These are phyloP conservation scores for Phytophthora sp. DNA, from an alignment of 352 stramenopile species.

Conservation along the genomic window DNA sequence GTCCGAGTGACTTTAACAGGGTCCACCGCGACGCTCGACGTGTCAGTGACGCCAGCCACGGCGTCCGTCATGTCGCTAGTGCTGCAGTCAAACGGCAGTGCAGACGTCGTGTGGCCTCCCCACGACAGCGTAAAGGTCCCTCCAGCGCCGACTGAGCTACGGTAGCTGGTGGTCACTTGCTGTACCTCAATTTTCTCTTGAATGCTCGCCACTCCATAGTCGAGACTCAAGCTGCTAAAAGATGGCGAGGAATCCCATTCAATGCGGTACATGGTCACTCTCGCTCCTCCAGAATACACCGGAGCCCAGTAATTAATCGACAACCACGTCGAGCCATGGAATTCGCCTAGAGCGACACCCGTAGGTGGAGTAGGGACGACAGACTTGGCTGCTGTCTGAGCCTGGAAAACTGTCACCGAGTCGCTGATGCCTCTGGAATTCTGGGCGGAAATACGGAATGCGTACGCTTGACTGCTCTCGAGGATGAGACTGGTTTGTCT, in stretches of 20 bases:
- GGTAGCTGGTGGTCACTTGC: conserved; percentile 74
- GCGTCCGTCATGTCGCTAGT: conserved; percentile 73
- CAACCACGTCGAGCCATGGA: conserved; percentile 77
- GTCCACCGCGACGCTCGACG: conserved; percentile 69
- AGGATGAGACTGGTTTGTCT: conserved; percentile 63
- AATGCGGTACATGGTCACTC: conserved; percentile 92
- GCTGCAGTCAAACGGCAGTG: conserved; percentile 76
- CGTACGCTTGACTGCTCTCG: conserved; percentile 52
- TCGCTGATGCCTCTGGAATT: conserved; percentile 69
- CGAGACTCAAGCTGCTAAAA: conserved; percentile 82
- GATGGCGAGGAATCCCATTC: conserved; percentile 89
- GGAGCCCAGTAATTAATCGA: conserved; percentile 84
- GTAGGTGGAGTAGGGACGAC: conserved; percentile 77
- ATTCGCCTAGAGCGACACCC: conserved; percentile 79
- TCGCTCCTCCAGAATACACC: conserved; percentile 86
- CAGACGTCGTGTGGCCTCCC: conserved; percentile 78
- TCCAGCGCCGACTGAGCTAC: conserved; percentile 62
- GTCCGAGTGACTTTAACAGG: conserved; percentile 77
- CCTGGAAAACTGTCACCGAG: conserved; percentile 36
- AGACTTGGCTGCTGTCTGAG: conserved; percentile 57
- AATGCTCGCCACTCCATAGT: conserved; percentile 89
- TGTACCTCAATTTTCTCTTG: conserved; percentile 92
- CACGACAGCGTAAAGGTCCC: conserved; percentile 94
- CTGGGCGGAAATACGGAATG: conserved; percentile 60
- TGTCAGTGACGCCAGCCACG: conserved; percentile 82